phyloP scores from a whole-genome alignment of 495 filamentous ascomycete species.

The Hypoxylon crocopeplum region DNA sequence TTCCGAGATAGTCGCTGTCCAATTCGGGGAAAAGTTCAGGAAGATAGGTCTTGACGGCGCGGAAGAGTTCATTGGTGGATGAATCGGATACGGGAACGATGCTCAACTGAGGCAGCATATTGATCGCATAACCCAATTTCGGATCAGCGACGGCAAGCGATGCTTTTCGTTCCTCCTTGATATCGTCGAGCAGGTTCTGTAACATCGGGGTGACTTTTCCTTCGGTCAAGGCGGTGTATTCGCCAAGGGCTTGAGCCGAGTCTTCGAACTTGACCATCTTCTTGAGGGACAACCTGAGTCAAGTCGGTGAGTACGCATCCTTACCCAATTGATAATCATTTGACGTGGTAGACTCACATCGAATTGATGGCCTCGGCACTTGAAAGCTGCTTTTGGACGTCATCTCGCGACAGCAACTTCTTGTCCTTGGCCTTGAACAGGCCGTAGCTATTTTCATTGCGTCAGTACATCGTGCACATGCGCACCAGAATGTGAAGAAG shows the following conservation, averaged over 20 bases:
- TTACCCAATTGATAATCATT: slow-evolving; percentile 6
- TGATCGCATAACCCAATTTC: slow-evolving; percentile 93
- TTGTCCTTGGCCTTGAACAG: slow-evolving; percentile 98
- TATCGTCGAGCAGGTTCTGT: slow-evolving; percentile 76
- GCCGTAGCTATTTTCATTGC: slow-evolving; percentile 68
- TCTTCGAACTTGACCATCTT: slow-evolving; percentile 97
- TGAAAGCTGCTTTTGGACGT: slow-evolving; percentile 72
- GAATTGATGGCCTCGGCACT: slow-evolving; percentile 86
- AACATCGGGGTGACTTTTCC: slow-evolving; percentile 96
- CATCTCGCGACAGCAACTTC: slow-evolving; percentile 89
- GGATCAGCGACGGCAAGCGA: slow-evolving; percentile 94
- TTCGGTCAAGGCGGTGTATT: slow-evolving; percentile 85
- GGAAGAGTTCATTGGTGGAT: slow-evolving; percentile 84
- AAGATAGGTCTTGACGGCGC: slow-evolving; percentile 89
- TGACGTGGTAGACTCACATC: slow-evolving; percentile 67
- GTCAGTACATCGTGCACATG: slow-evolving; percentile 28
- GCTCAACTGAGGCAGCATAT: slow-evolving; percentile 80
- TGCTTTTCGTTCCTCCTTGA: slow-evolving; percentile 98
- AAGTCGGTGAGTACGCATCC: slow-evolving; percentile 13
- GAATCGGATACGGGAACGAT: slow-evolving; percentile 89
- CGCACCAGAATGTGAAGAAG: slow-evolving; percentile 1
- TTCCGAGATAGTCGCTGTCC: slow-evolving; percentile 80
- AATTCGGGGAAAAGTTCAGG: slow-evolving; percentile 91
- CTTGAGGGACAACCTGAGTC: slow-evolving; percentile 85
- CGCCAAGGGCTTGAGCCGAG: slow-evolving; percentile 83